Evolutionary conservation across 129 eudicot species (phyloP).

Genomic region (Helichrysum umbraculigerum): DNA sequence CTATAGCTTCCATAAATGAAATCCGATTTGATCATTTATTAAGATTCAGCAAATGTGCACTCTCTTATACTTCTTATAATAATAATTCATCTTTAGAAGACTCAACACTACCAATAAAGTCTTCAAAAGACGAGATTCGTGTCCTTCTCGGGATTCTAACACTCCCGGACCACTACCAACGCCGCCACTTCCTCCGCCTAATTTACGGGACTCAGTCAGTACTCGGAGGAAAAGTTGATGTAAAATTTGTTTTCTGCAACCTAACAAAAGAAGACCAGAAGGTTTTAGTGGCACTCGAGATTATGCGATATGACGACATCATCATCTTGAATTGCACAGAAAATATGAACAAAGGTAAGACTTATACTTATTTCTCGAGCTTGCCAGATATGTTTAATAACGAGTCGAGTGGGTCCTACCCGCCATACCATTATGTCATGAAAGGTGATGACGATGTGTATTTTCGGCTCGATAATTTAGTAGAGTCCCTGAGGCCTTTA

Average conservation of each 20-base stretch:
- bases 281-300: constrained; percentile 79
- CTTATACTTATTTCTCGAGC: constrained; percentile 79
- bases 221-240: constrained; percentile 56
- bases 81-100: constrained; percentile 20
- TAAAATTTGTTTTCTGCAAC: constrained; percentile 89
- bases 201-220: constrained; percentile 69
- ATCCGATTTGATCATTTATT: constrained; percentile 55
- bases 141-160: constrained; percentile 81
- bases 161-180: constrained; percentile 85
- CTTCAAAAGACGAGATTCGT: constrained; percentile 54
- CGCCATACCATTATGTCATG: constrained; percentile 83
- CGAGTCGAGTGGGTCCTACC: constrained; percentile 36
- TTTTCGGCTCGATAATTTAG: constrained; percentile 58
- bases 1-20: constrained; percentile 72
- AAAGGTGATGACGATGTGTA: constrained; percentile 85
- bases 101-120: constrained; percentile 9
- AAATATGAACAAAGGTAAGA: constrained; percentile 94
- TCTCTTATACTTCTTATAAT: constrained; percentile 27
- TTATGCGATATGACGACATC: constrained; percentile 78
- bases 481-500: constrained; percentile 59
- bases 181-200: constrained; percentile 86
- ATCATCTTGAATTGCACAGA: constrained; percentile 83
- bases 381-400: constrained; percentile 59
- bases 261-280: constrained; percentile 88
- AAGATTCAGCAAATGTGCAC: constrained; percentile 56